Conservation (phyloP, 2,329 filamentous ascomycete genomes). For the Claviceps quebecensis region DNA sequence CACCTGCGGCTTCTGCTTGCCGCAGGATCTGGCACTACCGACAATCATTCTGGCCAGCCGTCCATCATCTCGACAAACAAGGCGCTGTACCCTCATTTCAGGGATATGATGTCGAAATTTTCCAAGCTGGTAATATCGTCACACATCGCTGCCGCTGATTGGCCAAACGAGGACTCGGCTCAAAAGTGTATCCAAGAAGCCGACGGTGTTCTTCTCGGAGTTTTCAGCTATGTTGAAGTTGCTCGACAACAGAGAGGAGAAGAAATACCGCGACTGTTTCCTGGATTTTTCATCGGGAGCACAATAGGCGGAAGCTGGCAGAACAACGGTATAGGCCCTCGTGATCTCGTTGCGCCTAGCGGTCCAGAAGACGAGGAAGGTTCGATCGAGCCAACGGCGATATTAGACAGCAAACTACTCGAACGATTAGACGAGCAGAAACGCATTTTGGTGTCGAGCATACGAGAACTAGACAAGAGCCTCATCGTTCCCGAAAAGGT, state of each 20-base stretch:
- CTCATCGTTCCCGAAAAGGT: slow-evolving; percentile 67
- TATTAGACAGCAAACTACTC: slow-evolving; percentile 63
- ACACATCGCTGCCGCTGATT: slow-evolving; percentile 92
- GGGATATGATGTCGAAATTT: slow-evolving; percentile 99
- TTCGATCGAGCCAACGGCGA: slow-evolving; percentile 53
- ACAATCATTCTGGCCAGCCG: slow-evolving; percentile 96
- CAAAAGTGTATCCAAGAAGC: slow-evolving; percentile 94
- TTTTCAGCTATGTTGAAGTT: slow-evolving; percentile 93
- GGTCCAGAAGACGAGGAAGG: slow-evolving; percentile 76
- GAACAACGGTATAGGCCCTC: slow-evolving; percentile 49
- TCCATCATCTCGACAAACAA: slow-evolving; percentile 99
- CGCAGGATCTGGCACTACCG: slow-evolving; percentile 89
- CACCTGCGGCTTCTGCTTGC: slow-evolving; percentile 87
- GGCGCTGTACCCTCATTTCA: slow-evolving; percentile 88
- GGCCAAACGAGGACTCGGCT: slow-evolving; percentile 83
- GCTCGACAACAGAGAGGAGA: slow-evolving; percentile 87
- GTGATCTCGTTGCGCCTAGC: slow-evolving; percentile 63
- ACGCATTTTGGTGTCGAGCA: slow-evolving; percentile 69
- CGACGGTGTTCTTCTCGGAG: slow-evolving; percentile 86
- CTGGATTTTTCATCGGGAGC: slow-evolving; percentile 84
- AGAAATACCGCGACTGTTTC: slow-evolving; percentile 81
- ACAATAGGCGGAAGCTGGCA: slow-evolving; percentile 79
- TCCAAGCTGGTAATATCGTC: slow-evolving; percentile 98
- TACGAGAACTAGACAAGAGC: slow-evolving; percentile 77
- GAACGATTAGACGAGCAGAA: slow-evolving; percentile 78